Conservation (phyloP, 495 filamentous ascomycete species). For the Astrothelium macrocarpum region DNA sequence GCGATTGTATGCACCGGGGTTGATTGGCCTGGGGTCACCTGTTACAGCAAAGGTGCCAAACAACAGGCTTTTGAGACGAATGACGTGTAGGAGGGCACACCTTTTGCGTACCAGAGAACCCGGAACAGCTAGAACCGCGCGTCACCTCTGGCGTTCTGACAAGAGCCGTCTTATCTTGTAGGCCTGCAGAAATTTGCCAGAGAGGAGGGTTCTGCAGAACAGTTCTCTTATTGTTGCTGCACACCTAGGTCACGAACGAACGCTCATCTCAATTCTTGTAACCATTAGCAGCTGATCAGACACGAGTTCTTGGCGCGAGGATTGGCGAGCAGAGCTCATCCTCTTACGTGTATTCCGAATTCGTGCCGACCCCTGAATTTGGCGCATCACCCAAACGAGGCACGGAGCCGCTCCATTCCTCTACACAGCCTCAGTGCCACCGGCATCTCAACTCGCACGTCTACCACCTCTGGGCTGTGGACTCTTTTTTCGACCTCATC, state of each 20-base stretch:
- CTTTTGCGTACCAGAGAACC: neutral
- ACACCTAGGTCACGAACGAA: neutral
- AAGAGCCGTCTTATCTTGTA: neutral
- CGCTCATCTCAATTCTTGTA: neutral
- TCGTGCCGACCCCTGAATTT: neutral
- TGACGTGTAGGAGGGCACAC: neutral
- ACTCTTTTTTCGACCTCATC: neutral
- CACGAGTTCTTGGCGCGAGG: neutral
- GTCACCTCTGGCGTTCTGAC: neutral
- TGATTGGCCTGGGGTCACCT: too few relatives aligned
- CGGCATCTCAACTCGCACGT: neutral
- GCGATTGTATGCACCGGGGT: neutral
- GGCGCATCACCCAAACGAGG: neutral
- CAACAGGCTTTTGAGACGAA: conserved; percentile 3
- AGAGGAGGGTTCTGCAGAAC: neutral
- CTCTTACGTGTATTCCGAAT: neutral
- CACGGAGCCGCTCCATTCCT: neutral
- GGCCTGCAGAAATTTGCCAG: neutral
- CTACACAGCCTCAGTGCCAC: neutral
- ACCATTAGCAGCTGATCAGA: neutral
- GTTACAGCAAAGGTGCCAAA: conserved; percentile 1
- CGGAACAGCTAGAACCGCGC: neutral
- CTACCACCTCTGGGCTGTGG: neutral
- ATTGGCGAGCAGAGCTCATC: conserved; percentile 1
- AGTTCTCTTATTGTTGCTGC: neutral